Percentiles rank a stretch among this genome's conserved stretches.
Evolutionary conservation across 2,329 filamentous ascomycete genomes (phyloP).

Genomic region (Epichloe typhina): DNA sequence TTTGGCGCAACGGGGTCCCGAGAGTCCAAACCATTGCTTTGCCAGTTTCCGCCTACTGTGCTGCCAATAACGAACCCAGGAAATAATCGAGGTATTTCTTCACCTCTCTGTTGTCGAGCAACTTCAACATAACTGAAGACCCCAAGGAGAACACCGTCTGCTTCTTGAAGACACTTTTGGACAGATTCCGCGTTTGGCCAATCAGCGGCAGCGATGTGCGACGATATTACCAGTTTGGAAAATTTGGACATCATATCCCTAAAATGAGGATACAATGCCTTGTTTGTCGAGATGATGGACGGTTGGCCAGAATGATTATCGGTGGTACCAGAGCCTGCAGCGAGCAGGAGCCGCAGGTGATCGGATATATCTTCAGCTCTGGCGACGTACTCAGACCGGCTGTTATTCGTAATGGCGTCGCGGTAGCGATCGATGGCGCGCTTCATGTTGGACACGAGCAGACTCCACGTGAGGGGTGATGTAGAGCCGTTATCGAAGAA

Average conservation of each 20-base stretch:
- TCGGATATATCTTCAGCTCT: conserved; percentile 97
- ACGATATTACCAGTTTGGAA: conserved; percentile 96
- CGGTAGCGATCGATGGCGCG: conserved; percentile 80
- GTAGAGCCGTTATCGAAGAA: conserved; percentile 86
- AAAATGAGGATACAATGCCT: conserved; percentile 92
- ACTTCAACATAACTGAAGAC: conserved; percentile 96
- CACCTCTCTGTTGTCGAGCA: conserved; percentile 81
- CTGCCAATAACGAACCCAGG: conserved; percentile 89
- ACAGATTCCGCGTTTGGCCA: conserved; percentile 90
- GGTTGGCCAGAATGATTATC: conserved; percentile 98
- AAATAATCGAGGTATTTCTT: conserved; percentile 83
- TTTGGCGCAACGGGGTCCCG: conserved; percentile 66
- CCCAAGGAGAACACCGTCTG: conserved; percentile 87
- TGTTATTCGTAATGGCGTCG: conserved; percentile 71
- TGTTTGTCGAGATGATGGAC: conserved; percentile 98
- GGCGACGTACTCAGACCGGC: conserved; percentile 81
- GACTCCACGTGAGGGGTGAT: conserved; percentile 74
- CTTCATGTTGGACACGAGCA: conserved; percentile 86
- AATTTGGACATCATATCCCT: conserved; percentile 99
- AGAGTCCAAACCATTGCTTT: conserved; percentile 51
- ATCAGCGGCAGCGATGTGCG: conserved; percentile 91
- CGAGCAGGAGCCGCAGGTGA: conserved; percentile 83
- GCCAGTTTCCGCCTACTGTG: conserved; percentile 76
- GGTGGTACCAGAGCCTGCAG: conserved; percentile 89
- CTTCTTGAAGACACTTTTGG: conserved; percentile 90